Base-by-base conservation (phyloP, 2,329 filamentous ascomycete genomes). In the Chaetomiaceae sp. region DNA sequence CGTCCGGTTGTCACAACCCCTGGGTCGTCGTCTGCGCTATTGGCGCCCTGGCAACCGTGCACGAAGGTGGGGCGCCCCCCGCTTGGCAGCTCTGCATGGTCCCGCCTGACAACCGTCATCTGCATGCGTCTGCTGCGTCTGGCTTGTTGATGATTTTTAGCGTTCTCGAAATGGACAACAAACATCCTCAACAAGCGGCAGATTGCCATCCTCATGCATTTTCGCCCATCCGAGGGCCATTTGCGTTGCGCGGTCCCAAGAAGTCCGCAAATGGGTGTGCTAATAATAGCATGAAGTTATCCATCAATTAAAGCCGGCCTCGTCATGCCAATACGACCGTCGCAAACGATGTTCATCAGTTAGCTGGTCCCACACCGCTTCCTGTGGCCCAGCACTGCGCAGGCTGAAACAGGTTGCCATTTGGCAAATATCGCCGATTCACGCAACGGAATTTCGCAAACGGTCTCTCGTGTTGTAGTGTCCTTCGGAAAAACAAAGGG, bases 41-140 rank as follows among this genome's bases (percentile, higher is more conserved):
- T 56, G 59, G 55, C 57, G 51, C 55, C 61, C 53, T 54, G 57
- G 61, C 61, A 63, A 63, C 61, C 60, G 61, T 63, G 61, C 61
- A 51, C 54, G 21, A 20, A 40, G 41, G 57, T 55, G 54, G 57
- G 52, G 49, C 54, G 43, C 14, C 6, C n/a, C n/a, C n/a, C n/a
- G n/a, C 46, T 45, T 48, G 49, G 38, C 44, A 21, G 23, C 7
- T 20, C 25, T 36, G 41, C 45, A 50, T 29, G 38, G 23, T 29
- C 52, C 44, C 32, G 37, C 36, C 40, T 53, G 49, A 42, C 21
- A 30, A 42, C 27, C n/a, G 32, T 42, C 33, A 32, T 51, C 21
- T 34, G 38, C 18, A 13, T 32, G 48, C 21, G 3, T 21, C 29
- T 27, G 29, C 29, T 41, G 7, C 37, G 25, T 16, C 5, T 18